phyloP scores from a whole-genome alignment of 139 green algal species.

The Desmodesmus armatus region DNA sequence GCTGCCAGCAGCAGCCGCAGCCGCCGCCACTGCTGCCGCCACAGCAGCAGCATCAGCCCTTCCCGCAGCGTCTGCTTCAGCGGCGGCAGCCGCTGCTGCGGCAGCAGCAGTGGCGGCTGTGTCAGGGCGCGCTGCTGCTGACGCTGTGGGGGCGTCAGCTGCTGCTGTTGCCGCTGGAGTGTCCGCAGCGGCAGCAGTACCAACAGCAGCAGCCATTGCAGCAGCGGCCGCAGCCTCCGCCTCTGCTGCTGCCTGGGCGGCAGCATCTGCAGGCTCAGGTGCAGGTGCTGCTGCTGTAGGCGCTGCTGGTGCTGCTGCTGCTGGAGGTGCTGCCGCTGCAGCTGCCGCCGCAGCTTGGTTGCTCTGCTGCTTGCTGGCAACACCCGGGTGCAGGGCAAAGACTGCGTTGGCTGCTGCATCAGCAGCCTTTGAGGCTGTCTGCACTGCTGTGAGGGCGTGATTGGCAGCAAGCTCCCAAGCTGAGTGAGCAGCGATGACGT shows the following conservation, averaged over 20 bases:
- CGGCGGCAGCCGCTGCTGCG: not conserved
- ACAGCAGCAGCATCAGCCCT: not conserved
- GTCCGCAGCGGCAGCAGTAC: too few relatives aligned
- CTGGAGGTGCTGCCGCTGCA: not conserved
- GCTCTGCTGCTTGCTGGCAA: constrained; percentile 11
- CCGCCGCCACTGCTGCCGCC: not conserved
- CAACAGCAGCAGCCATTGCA: not conserved
- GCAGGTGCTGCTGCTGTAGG: not conserved
- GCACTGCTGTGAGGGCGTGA: not conserved
- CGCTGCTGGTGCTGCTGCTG: not conserved
- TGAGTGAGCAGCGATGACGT: constrained; percentile 1
- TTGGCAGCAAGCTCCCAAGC: constrained; percentile 11
- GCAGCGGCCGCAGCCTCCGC: not conserved
- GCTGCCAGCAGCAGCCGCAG: not conserved
- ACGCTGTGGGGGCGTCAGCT: too few relatives aligned
- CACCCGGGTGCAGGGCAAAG: too few relatives aligned
- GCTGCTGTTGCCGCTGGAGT: not conserved
- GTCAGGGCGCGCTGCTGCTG: too few relatives aligned
- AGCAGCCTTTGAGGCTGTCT: not conserved
- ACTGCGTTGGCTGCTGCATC: constrained; percentile 2
- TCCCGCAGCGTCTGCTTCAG: not conserved
- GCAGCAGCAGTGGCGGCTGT: not conserved
- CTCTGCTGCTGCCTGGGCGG: not conserved
- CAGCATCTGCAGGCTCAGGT: not conserved
- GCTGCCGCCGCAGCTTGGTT: not conserved